Conservation (phyloP, 371 early-diverging fungal species). For the Actinomortierella wolfii region DNA sequence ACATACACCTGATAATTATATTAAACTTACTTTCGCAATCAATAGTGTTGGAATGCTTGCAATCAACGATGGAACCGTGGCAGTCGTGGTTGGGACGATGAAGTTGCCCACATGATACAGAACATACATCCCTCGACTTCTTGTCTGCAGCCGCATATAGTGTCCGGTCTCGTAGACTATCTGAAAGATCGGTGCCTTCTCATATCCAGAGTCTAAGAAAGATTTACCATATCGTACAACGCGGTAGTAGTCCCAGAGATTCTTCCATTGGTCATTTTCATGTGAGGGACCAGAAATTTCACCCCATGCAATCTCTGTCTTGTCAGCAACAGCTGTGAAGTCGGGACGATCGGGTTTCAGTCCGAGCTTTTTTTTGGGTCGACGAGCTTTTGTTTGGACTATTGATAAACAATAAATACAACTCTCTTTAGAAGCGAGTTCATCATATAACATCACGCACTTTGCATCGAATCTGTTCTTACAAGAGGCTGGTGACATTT, state of each 20-base stretch:
- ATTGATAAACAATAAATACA: slow-evolving; percentile 12
- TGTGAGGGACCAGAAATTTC: slow-evolving; percentile 13
- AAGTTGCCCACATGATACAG: slow-evolving; percentile 13
- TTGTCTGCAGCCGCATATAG: slow-evolving; percentile 11
- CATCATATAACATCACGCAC: slow-evolving; percentile 1
- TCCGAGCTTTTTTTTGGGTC: slow-evolving; percentile 10
- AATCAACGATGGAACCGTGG: slow-evolving; percentile 8
- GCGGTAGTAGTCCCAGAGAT: slow-evolving; percentile 11
- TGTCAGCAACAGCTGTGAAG: slow-evolving; percentile 10
- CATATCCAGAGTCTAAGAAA: slow-evolving; percentile 12
- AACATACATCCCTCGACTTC: slow-evolving; percentile 10
- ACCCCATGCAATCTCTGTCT: slow-evolving; percentile 15
- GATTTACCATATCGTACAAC: slow-evolving; percentile 13
- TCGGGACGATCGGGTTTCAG: slow-evolving; percentile 14
- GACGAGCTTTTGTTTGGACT: slow-evolving; percentile 12
- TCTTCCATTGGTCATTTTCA: slow-evolving; percentile 15
- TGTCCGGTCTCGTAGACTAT: slow-evolving; percentile 12
- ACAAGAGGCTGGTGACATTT: slow-evolving; percentile 14
- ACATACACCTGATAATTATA: slow-evolving; percentile 2
- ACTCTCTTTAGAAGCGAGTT: slow-evolving; percentile 9
- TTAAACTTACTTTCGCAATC: slow-evolving; percentile 15
- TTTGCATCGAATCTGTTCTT: slow-evolving; percentile 13
- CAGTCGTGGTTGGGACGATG: slow-evolving; percentile 16
- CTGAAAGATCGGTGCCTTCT: slow-evolving; percentile 17
- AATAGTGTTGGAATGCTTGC: slow-evolving; percentile 12